Evolutionary conservation across 176 grass and related monocot genomes (phyloP).

Genomic region (Juncus inflexus): DNA sequence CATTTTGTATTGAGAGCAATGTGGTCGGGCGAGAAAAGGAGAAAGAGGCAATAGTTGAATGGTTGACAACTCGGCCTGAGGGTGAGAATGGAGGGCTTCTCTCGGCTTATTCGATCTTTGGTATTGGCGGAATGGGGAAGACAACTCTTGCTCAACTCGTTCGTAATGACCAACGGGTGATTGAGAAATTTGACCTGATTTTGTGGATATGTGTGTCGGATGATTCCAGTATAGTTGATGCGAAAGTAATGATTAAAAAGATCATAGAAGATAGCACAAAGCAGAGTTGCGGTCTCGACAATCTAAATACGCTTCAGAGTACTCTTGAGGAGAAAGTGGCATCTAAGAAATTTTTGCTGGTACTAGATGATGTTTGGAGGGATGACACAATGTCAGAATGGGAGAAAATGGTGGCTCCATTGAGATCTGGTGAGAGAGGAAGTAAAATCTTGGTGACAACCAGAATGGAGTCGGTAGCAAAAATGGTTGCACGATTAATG

Average conservation of each 20-base stretch:
- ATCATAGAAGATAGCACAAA: constrained; percentile 27
- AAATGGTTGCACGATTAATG: constrained; percentile 17
- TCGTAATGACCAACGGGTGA: constrained; percentile 22
- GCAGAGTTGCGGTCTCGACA: constrained; percentile 9
- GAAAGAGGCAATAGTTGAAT: constrained; percentile 1
- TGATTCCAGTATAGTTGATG: constrained; percentile 14
- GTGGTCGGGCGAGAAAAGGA: constrained; percentile 19
- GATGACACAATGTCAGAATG: constrained; percentile 17
- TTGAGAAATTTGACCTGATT: constrained; percentile 23
- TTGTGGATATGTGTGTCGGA: constrained; percentile 38
- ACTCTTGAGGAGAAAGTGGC: constrained; percentile 11
- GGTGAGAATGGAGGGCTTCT: not conserved
- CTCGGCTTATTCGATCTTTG: constrained; percentile 34
- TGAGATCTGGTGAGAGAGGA: constrained; percentile 19
- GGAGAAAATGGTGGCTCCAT: constrained; percentile 29
- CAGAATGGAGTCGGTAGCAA: constrained; percentile 9
- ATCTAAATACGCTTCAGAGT: constrained; percentile 29
- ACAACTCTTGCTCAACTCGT: constrained; percentile 39
- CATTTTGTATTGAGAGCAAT: not conserved
- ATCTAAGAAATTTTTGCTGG: constrained; percentile 40
- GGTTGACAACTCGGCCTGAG: not conserved
- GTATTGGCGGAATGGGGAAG: constrained; percentile 40
- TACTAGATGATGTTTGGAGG: constrained; percentile 51
- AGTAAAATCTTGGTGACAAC: constrained; percentile 36
- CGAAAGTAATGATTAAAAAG: constrained; percentile 27